Evolutionary conservation across 306 rosid species (phyloP).

Genomic region (Sindora glabra): DNA sequence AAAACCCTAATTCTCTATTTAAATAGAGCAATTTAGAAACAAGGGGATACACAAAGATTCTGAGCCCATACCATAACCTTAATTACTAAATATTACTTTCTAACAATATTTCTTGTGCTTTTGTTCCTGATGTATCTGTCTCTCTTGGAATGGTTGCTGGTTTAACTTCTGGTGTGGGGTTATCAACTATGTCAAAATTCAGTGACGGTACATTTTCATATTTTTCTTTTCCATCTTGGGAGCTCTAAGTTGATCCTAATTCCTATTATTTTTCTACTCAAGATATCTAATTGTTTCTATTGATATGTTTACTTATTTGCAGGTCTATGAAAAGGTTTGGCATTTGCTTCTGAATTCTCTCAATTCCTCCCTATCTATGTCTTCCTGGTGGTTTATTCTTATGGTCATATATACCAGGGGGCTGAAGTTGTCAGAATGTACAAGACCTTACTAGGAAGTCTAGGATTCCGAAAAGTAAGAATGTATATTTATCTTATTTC

Average conservation of each 20-base stretch:
- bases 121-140: slow-evolving; percentile 26
- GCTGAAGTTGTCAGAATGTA: slow-evolving; percentile 99
- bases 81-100: neutral
- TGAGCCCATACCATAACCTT: too few relatives aligned
- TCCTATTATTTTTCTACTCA: slow-evolving; percentile 5
- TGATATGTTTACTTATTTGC: slow-evolving; percentile 25
- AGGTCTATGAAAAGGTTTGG: slow-evolving; percentile 97
- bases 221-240: neutral
- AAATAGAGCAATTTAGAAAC: too few relatives aligned
- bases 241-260: neutral
- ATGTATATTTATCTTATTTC: slow-evolving; percentile 15
- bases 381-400: slow-evolving; percentile 21
- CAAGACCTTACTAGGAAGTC: slow-evolving; percentile 87
- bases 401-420: slow-evolving; percentile 54
- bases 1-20: too few relatives aligned
- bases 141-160: slow-evolving; percentile 26
- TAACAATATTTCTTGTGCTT: slow-evolving; percentile 12
- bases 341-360: slow-evolving; percentile 14
- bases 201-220: slow-evolving; percentile 79
- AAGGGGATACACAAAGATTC: too few relatives aligned
- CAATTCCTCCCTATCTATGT: slow-evolving; percentile 19
- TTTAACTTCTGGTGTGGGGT: slow-evolving; percentile 36
- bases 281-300: slow-evolving; percentile 23
- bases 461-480: slow-evolving; percentile 86
- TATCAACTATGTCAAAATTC: slow-evolving; percentile 40